Conservation (phyloP, 2,329 filamentous ascomycete genomes). For the Calonectria honghensis region DNA sequence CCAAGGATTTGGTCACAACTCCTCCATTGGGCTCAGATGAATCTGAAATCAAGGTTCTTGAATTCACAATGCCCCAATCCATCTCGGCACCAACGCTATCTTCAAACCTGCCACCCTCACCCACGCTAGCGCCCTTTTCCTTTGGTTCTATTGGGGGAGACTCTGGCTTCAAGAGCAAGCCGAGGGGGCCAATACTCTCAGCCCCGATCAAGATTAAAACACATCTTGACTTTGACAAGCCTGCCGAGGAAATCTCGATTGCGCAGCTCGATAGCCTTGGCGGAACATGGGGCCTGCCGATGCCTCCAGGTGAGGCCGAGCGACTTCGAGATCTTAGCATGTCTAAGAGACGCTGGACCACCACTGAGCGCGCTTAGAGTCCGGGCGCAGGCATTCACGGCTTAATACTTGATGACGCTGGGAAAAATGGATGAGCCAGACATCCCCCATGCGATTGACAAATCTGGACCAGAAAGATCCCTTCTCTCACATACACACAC, state of each 20-base stretch:
- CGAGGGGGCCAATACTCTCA: conserved; percentile 57
- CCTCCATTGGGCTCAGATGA: conserved; percentile 38
- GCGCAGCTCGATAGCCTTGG: conserved; percentile 62
- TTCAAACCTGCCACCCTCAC: conserved; percentile 49
- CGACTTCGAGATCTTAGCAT: conserved; percentile 66
- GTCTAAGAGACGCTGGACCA: conserved; percentile 74
- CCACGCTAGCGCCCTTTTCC: conserved; percentile 48
- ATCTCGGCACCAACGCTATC: conserved; percentile 46
- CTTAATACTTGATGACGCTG: conserved; percentile 31
- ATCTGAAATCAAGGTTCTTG: conserved; percentile 38
- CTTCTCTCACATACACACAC: conserved; percentile 36
- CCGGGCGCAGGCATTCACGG: conserved; percentile 13
- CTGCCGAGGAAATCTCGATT: conserved; percentile 57
- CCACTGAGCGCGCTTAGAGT: conserved; percentile 66
- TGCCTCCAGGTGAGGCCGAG: conserved; percentile 67
- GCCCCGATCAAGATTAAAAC: conserved; percentile 62
- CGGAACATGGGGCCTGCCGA: conserved; percentile 68
- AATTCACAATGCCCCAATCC: conserved; percentile 48
- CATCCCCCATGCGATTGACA: conserved; percentile 32
- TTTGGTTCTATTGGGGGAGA: conserved; percentile 44
- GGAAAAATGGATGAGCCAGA: conserved; percentile 37
- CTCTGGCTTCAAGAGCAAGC: conserved; percentile 46
- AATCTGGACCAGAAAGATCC: conserved; percentile 32
- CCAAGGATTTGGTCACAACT: conserved; percentile 9
- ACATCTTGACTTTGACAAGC: conserved; percentile 55